Conservation (phyloP, 345 rosid species). For the Odontarrhena argentea region DNA sequence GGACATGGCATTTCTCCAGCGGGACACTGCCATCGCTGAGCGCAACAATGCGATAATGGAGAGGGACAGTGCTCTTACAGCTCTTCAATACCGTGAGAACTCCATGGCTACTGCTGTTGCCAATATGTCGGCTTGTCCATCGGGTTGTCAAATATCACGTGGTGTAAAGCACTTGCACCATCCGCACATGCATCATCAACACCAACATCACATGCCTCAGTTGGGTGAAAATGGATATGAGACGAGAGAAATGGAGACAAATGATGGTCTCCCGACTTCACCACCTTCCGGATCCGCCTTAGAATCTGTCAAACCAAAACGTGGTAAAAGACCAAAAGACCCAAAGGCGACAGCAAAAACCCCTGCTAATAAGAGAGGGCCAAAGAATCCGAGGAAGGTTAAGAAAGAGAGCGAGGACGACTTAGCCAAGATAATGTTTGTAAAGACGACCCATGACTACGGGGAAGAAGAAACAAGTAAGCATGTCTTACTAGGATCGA, state of each 20-base stretch:
- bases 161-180: conserved; percentile 88
- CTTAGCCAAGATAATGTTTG: conserved; percentile 61
- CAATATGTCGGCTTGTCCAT: conserved; percentile 62
- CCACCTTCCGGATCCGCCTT: conserved; percentile 48
- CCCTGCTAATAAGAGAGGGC: conserved; percentile 59
- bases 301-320: conserved; percentile 64
- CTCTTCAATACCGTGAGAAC: conserved; percentile 84
- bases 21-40: conserved; percentile 93
- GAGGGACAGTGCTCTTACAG: conserved; percentile 80
- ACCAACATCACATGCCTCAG: conserved; percentile 64
- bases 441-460: conserved; percentile 62
- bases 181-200: conserved; percentile 69
- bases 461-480: conserved; percentile 52
- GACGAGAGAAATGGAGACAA: conserved; percentile 61
- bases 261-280: conserved; percentile 51
- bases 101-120: conserved; percentile 48
- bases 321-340: conserved; percentile 72
- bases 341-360: conserved; percentile 48
- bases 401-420: conserved; percentile 77
- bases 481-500: conserved; percentile 50
- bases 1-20: conserved; percentile 89
- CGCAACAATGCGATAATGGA: conserved; percentile 86
- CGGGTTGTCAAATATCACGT: conserved; percentile 81
- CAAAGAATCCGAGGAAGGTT: conserved; percentile 67
- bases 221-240: conserved; percentile 59